These are phyloP conservation scores for Zygnema cylindricum DNA, from an alignment of 139 green algal genomes.

Conservation along the genomic window DNA sequence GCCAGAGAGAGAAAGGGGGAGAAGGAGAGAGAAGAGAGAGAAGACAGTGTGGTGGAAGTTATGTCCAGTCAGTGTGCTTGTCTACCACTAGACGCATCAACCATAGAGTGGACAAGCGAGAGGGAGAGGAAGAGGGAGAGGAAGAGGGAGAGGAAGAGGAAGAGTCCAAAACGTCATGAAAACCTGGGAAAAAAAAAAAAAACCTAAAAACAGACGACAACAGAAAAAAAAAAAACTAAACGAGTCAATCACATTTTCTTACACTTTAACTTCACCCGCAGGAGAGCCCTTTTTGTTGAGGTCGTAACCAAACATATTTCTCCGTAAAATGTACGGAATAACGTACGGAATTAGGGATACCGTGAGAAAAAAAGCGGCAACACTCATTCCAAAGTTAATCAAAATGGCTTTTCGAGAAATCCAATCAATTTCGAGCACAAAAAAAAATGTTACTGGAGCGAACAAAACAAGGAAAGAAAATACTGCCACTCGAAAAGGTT, in stretches of 20 bases:
- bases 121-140: not conserved
- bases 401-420: slow-evolving; percentile 3
- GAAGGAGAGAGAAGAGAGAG: not conserved
- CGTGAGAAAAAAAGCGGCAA: slow-evolving; percentile 46
- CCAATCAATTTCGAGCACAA: not conserved
- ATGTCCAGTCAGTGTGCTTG: too few species aligned
- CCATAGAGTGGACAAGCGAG: not conserved
- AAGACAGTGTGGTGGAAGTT: too few species aligned
- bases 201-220: not conserved
- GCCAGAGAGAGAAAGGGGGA: not conserved
- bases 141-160: not conserved
- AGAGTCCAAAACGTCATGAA: not conserved
- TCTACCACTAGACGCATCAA: too few species aligned
- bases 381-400: slow-evolving; percentile 55
- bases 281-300: slow-evolving; percentile 65
- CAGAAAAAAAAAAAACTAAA: not conserved
- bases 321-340: slow-evolving; percentile 53
- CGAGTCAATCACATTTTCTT: slow-evolving; percentile 11
- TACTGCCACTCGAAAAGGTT: not conserved
- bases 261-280: slow-evolving; percentile 54
- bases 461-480: not conserved
- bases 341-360: slow-evolving; percentile 47
- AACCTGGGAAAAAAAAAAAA: not conserved
- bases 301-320: slow-evolving; percentile 61
- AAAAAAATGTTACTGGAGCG: not conserved